These are phyloP conservation scores for Adansonia digitata DNA, from an alignment of 345 rosid genomes.

Conservation along the genomic window DNA sequence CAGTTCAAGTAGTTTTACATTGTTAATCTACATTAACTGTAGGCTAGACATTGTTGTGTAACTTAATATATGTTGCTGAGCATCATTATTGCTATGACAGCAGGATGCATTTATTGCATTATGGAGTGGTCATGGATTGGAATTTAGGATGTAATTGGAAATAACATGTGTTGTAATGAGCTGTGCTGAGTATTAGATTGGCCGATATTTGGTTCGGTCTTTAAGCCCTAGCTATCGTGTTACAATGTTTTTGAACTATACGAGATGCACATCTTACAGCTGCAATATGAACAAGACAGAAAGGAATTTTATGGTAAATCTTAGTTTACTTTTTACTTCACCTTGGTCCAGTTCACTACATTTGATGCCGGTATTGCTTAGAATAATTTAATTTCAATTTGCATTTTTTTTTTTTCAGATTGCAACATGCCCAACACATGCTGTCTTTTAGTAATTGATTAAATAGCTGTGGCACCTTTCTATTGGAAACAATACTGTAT, in stretches of 20 bases:
- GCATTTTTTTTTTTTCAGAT: not conserved
- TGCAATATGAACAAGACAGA: not conserved
- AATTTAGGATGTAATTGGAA: not conserved
- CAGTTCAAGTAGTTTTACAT: not conserved
- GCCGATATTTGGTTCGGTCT: not conserved
- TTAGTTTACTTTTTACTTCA: not conserved
- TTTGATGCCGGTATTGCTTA: not conserved
- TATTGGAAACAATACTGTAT: not conserved
- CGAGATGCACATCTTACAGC: not conserved
- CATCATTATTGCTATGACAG: not conserved
- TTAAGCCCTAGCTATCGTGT: not conserved
- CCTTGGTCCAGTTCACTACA: not conserved
- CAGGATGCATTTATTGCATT: not conserved
- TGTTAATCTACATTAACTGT: not conserved
- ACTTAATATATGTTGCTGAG: not conserved
- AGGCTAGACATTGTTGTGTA: not conserved
- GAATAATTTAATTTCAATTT: slow-evolving; percentile 4
- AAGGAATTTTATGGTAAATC: too few relatives aligned
- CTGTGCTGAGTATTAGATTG: not conserved
- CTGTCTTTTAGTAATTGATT: not conserved
- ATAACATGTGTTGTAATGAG: not conserved
- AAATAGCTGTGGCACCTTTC: not conserved
- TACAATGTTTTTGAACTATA: not conserved
- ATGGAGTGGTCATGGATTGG: not conserved
- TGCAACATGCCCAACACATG: not conserved